Base-by-base conservation (phyloP, 768 basidiomycete species). In the Mycena polygramma region DNA sequence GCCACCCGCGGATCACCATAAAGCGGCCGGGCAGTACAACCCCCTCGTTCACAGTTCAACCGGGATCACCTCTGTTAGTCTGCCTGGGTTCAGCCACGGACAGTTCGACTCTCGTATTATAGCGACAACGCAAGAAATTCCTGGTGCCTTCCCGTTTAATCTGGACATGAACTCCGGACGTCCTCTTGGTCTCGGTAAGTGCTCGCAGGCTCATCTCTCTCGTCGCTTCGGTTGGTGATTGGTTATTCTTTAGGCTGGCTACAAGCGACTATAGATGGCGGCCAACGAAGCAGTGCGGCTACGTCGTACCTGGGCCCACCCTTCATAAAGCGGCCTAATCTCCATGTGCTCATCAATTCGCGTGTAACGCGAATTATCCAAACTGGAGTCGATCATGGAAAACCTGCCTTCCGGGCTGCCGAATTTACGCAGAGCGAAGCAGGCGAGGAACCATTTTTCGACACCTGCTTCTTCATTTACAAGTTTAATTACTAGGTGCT, bases 161-260 rank as follows among this genome's bases (percentile, higher is more conserved):
- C 15, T 73, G 13, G 82, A 84, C 67, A 72, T 79, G 62, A 81
- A 85, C 37, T 78, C 77, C 2, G 83, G 85, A 7, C 74, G 74
- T 19, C 69, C 72, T 0, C 71, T 83, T 4, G 84, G 83, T n/a
- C 45, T 82, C 19, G 79, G 82, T 83, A 57, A 66, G 74, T 64
- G 45, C 7, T 54, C 17, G 35, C 15, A 17, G 7, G 36, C 9
- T 0, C n/a, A n/a, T n/a, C n/a, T 9, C 36, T n/a, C n/a, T n/a
- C 11, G 36, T 15, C 7, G 19, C 26, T 22, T 36, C 8, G 26
- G 37, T 51, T 61, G 9, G 26, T 55, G 52, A 53, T 53, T 30
- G 0, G 17, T 26, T 4, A n/a, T n/a, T n/a, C 14, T 58, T 19
- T 26, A 59, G 79, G 76, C 17, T 80, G 77, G 75, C 9, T 67